phyloP scores from a whole-genome alignment of 352 stramenopile species.

The Phytophthora megakarya region DNA sequence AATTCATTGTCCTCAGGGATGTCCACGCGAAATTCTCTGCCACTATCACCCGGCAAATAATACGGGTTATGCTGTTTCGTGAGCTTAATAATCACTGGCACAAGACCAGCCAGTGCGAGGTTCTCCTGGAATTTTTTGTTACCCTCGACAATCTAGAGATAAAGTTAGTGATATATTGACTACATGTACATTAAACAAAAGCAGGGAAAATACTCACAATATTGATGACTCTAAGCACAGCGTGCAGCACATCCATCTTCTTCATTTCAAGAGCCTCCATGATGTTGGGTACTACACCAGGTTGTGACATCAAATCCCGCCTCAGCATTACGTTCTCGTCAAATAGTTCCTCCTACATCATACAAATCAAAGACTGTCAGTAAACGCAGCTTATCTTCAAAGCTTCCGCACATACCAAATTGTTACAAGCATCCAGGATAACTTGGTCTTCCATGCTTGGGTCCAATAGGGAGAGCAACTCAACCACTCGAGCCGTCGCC shows the following conservation, averaged over 20 bases:
- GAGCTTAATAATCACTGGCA: conserved; percentile 92
- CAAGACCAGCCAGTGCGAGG: conserved; percentile 87
- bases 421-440: conserved; percentile 79
- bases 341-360: conserved; percentile 75
- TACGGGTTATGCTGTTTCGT: conserved; percentile 60
- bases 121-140: conserved; percentile 93
- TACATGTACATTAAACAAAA: background rate
- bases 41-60: conserved; percentile 27
- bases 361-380: background rate
- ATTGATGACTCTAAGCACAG: conserved; percentile 89
- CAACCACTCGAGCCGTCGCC: conserved; percentile 71
- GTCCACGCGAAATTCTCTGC: conserved; percentile 21
- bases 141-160: conserved; percentile 80
- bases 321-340: conserved; percentile 72
- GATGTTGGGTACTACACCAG: conserved; percentile 92
- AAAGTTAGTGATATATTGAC: conserved; percentile 8
- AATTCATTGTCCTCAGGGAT: conserved; percentile 34
- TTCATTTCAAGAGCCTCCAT: conserved; percentile 94
- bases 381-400: background rate
- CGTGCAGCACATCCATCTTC: conserved; percentile 85
- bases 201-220: conserved; percentile 44
- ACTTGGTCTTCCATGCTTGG: conserved; percentile 89
- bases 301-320: conserved; percentile 87
- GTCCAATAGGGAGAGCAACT: conserved; percentile 76
- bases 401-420: conserved; percentile 42